A percentile compares a stretch with the other conserved stretches of the same genome.
These are phyloP conservation scores for Apiotrichum laibachii DNA, from an alignment of 1,284 basidiomycete genomes.

Conservation along the genomic window DNA sequence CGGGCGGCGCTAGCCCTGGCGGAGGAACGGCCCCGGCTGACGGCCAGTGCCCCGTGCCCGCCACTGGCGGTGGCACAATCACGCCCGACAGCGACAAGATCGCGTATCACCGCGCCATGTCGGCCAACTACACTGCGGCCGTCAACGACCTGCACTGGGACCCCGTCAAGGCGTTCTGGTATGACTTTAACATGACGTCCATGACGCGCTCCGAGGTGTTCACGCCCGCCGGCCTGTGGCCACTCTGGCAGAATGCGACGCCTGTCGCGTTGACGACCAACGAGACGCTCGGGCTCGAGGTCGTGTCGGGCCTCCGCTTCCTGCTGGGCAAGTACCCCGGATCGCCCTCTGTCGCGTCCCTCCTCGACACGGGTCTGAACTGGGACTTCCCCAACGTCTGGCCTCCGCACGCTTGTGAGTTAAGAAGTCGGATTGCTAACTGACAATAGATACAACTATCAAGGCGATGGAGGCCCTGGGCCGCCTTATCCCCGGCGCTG, in stretches of 20 bases:
- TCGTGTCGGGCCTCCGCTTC: slow-evolving; percentile 70
- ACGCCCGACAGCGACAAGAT: slow-evolving; percentile 33
- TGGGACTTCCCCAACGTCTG: slow-evolving; percentile 58
- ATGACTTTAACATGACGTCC: slow-evolving; percentile 63
- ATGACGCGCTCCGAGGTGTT: slow-evolving; percentile 65
- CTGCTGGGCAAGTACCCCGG: slow-evolving; percentile 81
- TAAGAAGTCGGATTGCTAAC: neutral
- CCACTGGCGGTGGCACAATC: no score
- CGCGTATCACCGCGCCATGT: slow-evolving; percentile 60
- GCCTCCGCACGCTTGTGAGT: slow-evolving; percentile 72
- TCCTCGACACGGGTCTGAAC: slow-evolving; percentile 73
- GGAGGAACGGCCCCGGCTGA: no score
- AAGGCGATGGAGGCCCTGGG: slow-evolving; percentile 63
- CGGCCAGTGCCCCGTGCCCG: no score
- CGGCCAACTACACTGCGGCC: slow-evolving; percentile 61
- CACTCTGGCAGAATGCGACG: slow-evolving; percentile 80
- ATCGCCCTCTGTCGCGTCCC: slow-evolving; percentile 63
- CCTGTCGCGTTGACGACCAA: slow-evolving; percentile 66
- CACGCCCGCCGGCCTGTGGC: slow-evolving; percentile 73
- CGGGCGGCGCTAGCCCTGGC: no score
- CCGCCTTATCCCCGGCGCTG: slow-evolving; percentile 34
- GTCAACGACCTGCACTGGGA: slow-evolving; percentile 89
- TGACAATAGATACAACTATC: slow-evolving; percentile 61
- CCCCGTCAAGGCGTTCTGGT: slow-evolving; percentile 73
- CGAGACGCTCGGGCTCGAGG: slow-evolving; percentile 60